Conservation (phyloP, 306 rosid species). For the Cicer chorassanicum region DNA sequence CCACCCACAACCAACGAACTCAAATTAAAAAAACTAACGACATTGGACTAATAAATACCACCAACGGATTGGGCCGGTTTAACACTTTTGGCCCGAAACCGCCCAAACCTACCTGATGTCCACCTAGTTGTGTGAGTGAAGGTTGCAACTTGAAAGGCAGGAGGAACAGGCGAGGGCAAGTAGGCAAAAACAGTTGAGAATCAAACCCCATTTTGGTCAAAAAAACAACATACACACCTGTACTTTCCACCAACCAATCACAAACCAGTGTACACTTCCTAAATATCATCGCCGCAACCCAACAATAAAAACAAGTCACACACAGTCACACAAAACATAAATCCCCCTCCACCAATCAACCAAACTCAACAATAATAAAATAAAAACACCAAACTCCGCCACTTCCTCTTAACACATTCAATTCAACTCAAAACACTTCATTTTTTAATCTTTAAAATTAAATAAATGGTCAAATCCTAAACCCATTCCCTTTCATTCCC, state of each 20-base stretch:
- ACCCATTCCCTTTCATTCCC: background rate
- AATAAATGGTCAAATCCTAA: slow-evolving; percentile 26
- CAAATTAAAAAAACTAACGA: too few species aligned
- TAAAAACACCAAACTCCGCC: background rate
- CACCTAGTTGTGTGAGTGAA: too few species aligned
- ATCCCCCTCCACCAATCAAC: slow-evolving; percentile 11
- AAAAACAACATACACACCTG: background rate
- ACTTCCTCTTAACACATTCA: background rate
- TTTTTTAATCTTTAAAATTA: background rate
- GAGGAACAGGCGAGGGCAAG: slow-evolving; percentile 36
- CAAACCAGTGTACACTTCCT: slow-evolving; percentile 36
- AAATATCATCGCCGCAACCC: slow-evolving; percentile 42
- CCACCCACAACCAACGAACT: too few species aligned
- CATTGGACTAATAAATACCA: too few species aligned
- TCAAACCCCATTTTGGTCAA: slow-evolving; percentile 31
- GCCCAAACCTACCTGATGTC: too few species aligned
- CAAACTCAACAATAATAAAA: background rate
- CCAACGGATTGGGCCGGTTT: too few species aligned
- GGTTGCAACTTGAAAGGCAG: too few species aligned
- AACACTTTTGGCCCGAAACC: too few species aligned
- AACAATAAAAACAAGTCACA: slow-evolving; percentile 37
- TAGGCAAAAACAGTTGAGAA: slow-evolving; percentile 12
- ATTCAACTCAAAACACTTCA: background rate
- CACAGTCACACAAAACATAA: slow-evolving; percentile 33
- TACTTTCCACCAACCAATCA: slow-evolving; percentile 38